Base-by-base conservation (phyloP, 805 yeast genomes). In the Metschnikowia sp. region DNA sequence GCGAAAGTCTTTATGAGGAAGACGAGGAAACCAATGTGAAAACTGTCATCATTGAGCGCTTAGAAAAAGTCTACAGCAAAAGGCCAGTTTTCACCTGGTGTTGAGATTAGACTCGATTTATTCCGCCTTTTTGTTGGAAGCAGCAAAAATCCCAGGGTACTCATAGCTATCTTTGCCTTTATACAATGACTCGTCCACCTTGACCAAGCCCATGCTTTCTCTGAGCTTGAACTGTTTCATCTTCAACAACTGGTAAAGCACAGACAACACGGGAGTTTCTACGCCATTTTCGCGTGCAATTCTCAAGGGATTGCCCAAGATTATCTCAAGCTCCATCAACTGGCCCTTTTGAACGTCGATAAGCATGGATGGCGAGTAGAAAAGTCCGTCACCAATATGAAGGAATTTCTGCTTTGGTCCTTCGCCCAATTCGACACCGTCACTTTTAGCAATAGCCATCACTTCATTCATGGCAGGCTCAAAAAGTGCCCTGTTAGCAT, bases 21-120 rank as follows among this genome's bases (percentile, higher is more conserved):
- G 42, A 40, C 7, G 49, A 37, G 8, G 37, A 43, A 31, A 47
- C 51, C n/a, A 47, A 66, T 9, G 64, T 73, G 1, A 74, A 75
- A 54, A 68, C 63, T 36, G 87, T 82, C 3, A 74, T 83, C 3
- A 77, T 83, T 4, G 89, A 84, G 60, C 63, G 86, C 42, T 57
- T 84, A 28, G 82, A 80, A 55, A 73, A 77, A 12, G 83, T 77
- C 3, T 69, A 70, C 8, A 67, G 77, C 4, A 77, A 71, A 50
- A 81, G 84, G 0, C 88, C 89, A 0, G 79, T 84, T 1, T 82
- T 83, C 51, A 81, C 88, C 1, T 83, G 88, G 81, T 83, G 88
- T 36, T 52, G 42, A 41, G 3, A 31, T 11, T 31, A 6, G n/a
- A 34, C 12, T 10, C 36, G 4, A 8, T 7, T 31, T 19, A 32